These are phyloP conservation scores for Ceraceosorus bombacis DNA, from an alignment of 1,284 basidiomycete genomes.

Conservation along the genomic window DNA sequence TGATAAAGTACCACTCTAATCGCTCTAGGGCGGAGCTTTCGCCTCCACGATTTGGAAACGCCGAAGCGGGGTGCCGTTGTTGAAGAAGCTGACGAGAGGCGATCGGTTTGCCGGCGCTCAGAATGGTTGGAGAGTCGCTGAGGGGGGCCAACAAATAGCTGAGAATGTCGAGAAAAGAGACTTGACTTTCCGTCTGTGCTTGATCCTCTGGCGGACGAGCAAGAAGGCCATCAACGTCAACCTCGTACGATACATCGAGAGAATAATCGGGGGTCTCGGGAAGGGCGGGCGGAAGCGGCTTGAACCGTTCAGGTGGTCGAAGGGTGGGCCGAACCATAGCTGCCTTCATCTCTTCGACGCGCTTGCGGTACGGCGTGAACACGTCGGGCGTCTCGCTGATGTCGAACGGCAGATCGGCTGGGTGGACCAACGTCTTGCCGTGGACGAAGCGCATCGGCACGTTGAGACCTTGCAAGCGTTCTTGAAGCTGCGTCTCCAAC, in stretches of 20 bases:
- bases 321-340: constrained; percentile 43
- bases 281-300: constrained; percentile 23
- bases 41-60: constrained; percentile 39
- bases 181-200: constrained; percentile 31
- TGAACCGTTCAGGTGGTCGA: constrained; percentile 28
- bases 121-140: constrained; percentile 16
- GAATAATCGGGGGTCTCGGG: constrained; percentile 34
- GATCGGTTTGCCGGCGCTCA: constrained; percentile 5
- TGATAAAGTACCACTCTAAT: constrained; percentile 43
- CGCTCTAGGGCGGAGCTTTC: constrained; percentile 40
- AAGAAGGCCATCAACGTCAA: constrained; percentile 37
- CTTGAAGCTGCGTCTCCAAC: constrained; percentile 27
- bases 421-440: constrained; percentile 45
- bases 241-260: constrained; percentile 40
- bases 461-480: constrained; percentile 22
- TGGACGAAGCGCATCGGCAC: constrained; percentile 33
- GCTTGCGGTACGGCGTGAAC: constrained; percentile 54
- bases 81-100: constrained; percentile 15
- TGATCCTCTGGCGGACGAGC: constrained; percentile 23
- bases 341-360: constrained; percentile 51
- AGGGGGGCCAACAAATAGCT: constrained; percentile 33
- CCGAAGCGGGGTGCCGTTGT: constrained; percentile 38
- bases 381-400: constrained; percentile 52
- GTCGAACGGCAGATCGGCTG: constrained; percentile 52
- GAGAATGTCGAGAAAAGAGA: constrained; percentile 42